Evolutionary conservation across 768 basidiomycete genomes (phyloP).

Genomic region (Boletus reticuloceps): DNA sequence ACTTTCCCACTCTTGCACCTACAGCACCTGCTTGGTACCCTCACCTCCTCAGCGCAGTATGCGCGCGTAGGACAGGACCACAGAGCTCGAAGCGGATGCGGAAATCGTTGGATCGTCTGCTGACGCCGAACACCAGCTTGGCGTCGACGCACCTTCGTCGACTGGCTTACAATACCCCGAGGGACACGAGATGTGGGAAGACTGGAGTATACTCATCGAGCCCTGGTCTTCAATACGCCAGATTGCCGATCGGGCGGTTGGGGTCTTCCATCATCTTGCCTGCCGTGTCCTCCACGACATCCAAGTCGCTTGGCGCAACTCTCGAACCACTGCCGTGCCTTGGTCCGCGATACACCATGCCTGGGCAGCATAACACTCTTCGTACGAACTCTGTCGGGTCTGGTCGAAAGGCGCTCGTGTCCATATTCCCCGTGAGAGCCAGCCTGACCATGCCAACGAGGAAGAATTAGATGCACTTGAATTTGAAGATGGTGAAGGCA

Average conservation of each 20-base stretch:
- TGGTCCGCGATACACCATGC: slow-evolving; percentile 70
- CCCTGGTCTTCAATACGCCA: slow-evolving; percentile 67
- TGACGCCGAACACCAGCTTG: slow-evolving; percentile 10
- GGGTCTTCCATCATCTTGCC: slow-evolving; percentile 29
- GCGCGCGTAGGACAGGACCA: slow-evolving; percentile 66
- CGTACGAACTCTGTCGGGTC: slow-evolving; percentile 49
- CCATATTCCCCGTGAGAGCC: slow-evolving; percentile 34
- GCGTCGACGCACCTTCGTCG: not conserved
- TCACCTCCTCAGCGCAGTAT: slow-evolving; percentile 74
- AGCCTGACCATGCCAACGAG: slow-evolving; percentile 33
- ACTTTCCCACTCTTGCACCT: slow-evolving; percentile 72
- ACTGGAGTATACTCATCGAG: slow-evolving; percentile 72
- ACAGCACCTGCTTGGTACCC: slow-evolving; percentile 80
- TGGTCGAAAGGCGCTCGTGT: slow-evolving; percentile 56
- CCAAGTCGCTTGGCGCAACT: slow-evolving; percentile 17
- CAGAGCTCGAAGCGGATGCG: slow-evolving; percentile 17
- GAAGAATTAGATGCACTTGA: slow-evolving; percentile 30
- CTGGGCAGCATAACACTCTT: slow-evolving; percentile 57
- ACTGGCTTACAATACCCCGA: slow-evolving; percentile 13
- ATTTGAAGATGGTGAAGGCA: slow-evolving; percentile 31
- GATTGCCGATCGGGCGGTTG: slow-evolving; percentile 76
- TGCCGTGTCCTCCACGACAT: slow-evolving; percentile 7
- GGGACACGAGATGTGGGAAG: slow-evolving; percentile 44
- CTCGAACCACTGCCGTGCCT: slow-evolving; percentile 56
- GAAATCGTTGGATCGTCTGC: slow-evolving; percentile 15